Evolutionary conservation across 345 rosid genomes (phyloP).

Genomic region (Populus deltoides): DNA sequence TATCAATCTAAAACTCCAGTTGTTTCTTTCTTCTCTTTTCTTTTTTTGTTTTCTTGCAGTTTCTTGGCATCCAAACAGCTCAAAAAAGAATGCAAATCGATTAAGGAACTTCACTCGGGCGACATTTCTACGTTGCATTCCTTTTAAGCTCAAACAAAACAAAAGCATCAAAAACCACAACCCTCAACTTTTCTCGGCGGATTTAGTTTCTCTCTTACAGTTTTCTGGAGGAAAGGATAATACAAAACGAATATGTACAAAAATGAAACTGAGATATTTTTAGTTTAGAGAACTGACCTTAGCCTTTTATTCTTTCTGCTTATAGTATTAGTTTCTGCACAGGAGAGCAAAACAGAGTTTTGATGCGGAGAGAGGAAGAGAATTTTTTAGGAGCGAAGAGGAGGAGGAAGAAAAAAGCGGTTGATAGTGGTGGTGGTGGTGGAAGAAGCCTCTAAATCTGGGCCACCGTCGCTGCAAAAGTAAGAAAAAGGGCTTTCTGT

Average conservation of each 20-base stretch:
- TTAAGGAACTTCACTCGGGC: background rate
- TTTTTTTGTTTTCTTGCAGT: background rate
- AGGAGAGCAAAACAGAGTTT: background rate
- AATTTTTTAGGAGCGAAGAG: background rate
- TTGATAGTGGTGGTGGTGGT: background rate
- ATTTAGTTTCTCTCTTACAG: background rate
- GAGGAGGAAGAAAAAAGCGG: background rate
- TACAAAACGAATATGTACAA: background rate
- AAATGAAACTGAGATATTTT: background rate
- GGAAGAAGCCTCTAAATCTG: slow-evolving; percentile 13
- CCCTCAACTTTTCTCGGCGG: background rate
- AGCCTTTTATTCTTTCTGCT: background rate
- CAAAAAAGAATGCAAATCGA: background rate
- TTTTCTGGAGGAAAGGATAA: background rate
- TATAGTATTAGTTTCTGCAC: background rate
- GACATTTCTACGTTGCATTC: background rate
- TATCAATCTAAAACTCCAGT: background rate
- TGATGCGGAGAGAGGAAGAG: background rate
- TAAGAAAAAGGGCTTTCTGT: background rate
- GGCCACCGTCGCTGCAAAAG: slow-evolving; percentile 18
- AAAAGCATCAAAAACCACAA: background rate
- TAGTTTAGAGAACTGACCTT: background rate
- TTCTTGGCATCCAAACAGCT: background rate
- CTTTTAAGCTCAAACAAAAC: background rate
- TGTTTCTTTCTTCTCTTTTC: background rate